phyloP scores from a whole-genome alignment of 2,329 filamentous ascomycete genomes.

The Plenodomus biglobosus region DNA sequence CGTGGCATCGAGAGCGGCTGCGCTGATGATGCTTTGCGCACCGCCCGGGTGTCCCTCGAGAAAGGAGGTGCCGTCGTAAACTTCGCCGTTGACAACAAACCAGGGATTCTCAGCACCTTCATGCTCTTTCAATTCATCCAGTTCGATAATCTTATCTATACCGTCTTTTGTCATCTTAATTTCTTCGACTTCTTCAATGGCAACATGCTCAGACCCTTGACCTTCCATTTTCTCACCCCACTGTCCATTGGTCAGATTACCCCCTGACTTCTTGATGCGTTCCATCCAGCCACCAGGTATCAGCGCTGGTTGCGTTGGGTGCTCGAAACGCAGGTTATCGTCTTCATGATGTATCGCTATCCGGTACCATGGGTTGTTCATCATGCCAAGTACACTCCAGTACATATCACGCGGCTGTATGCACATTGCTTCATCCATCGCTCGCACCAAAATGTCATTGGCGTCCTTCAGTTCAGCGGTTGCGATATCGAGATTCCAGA shows the following conservation, averaged over 20 bases:
- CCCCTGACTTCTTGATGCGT: constrained; percentile 77
- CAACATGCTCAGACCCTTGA: constrained; percentile 47
- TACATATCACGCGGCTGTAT: constrained; percentile 91
- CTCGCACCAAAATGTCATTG: constrained; percentile 75
- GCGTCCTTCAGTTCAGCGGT: constrained; percentile 63
- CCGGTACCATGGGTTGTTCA: constrained; percentile 96
- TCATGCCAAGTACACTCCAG: constrained; percentile 94
- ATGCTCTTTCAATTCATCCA: constrained; percentile 72
- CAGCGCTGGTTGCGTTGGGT: constrained; percentile 79
- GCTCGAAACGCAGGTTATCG: constrained; percentile 71
- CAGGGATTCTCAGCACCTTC: constrained; percentile 68
- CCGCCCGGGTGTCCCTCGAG: constrained; percentile 83
- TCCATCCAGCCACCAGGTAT: constrained; percentile 92
- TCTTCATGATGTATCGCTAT: constrained; percentile 72
- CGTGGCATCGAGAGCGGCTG: constrained; percentile 77
- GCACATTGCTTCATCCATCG: constrained; percentile 89
- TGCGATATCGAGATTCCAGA: constrained; percentile 75
- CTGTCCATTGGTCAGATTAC: constrained; percentile 75
- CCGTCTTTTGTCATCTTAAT: constrained; percentile 76
- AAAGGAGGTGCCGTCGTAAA: constrained; percentile 83
- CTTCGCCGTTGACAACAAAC: constrained; percentile 86
- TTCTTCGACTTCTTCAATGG: constrained; percentile 59
- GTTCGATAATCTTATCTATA: constrained; percentile 63
- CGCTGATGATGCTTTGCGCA: constrained; percentile 78
- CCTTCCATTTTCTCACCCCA: constrained; percentile 75